Percentiles rank a stretch among this genome's conserved stretches.
phyloP scores from a whole-genome alignment of 202 grass and related monocot species.

The Dendrocalamus latiflorus region DNA sequence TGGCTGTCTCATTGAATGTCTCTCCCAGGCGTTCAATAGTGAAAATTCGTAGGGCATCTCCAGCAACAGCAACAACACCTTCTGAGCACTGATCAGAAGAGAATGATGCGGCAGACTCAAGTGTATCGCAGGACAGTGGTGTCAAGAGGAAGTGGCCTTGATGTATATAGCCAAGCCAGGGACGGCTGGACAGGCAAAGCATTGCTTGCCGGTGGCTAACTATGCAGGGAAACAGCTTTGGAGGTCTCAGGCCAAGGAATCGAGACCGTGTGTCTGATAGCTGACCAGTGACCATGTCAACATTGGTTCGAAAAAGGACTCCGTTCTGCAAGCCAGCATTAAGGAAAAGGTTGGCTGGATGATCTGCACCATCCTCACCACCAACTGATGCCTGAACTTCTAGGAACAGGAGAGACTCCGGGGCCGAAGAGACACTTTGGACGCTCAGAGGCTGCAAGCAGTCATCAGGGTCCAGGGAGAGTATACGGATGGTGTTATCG shows the following conservation, averaged over 20 bases:
- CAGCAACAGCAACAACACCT: slow-evolving; percentile 94
- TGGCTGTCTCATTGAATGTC: slow-evolving; percentile 92
- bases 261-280: slow-evolving; percentile 82
- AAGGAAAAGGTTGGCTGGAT: slow-evolving; percentile 89
- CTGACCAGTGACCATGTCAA: slow-evolving; percentile 97
- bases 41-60: slow-evolving; percentile 81
- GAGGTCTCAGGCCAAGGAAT: slow-evolving; percentile 85
- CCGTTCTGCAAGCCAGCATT: slow-evolving; percentile 99
- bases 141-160: slow-evolving; percentile 94
- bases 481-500: slow-evolving; percentile 87
- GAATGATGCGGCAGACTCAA: slow-evolving; percentile 92
- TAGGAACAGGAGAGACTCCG: slow-evolving; percentile 71
- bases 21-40: slow-evolving; percentile 84
- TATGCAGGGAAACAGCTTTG: slow-evolving; percentile 77
- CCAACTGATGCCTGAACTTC: slow-evolving; percentile 86
- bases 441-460: slow-evolving; percentile 84
- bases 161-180: slow-evolving; percentile 91
- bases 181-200: slow-evolving; percentile 91
- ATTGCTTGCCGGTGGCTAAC: slow-evolving; percentile 87
- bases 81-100: slow-evolving; percentile 96
- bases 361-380: slow-evolving; percentile 83
- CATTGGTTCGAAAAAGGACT: slow-evolving; percentile 88
- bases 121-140: slow-evolving; percentile 83
- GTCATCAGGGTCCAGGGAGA: slow-evolving; percentile 92
- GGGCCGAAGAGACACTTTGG: slow-evolving; percentile 81